phyloP scores from a whole-genome alignment of 2,329 filamentous ascomycete species.

The Talaromyces sp. region DNA sequence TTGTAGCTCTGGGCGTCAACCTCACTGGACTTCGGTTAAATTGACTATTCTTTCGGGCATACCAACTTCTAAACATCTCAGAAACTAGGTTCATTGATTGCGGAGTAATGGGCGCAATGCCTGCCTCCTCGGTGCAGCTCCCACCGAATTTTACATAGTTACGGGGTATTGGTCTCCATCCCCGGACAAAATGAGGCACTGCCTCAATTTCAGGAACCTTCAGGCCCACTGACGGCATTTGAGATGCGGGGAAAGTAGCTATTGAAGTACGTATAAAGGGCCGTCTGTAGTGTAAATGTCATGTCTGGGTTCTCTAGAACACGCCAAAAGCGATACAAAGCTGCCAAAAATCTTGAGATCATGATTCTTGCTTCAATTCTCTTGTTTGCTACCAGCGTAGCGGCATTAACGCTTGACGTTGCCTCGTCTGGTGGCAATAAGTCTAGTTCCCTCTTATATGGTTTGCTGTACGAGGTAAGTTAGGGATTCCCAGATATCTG shows the following conservation, averaged over 20 bases:
- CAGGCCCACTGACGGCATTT: neutral
- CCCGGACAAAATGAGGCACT: neutral
- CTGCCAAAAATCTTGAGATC: neutral
- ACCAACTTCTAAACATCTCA: neutral
- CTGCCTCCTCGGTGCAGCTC: neutral
- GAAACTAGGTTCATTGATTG: neutral
- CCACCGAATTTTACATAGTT: neutral
- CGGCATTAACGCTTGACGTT: constrained; percentile 19
- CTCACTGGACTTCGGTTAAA: neutral
- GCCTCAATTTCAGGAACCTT: neutral
- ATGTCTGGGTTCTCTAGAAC: neutral
- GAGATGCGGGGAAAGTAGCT: neutral
- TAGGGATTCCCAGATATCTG: neutral
- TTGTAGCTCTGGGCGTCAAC: neutral
- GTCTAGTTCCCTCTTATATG: constrained; percentile 27
- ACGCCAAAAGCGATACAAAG: neutral
- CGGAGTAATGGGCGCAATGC: neutral
- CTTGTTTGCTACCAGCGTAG: constrained; percentile 37
- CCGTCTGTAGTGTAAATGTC: neutral
- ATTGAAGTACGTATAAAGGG: neutral
- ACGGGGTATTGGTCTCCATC: neutral
- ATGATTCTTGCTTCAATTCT: neutral
- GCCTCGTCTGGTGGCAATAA: constrained; percentile 28
- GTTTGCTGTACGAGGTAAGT: neutral
- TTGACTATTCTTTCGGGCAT: neutral